Conservation (phyloP, 1,284 basidiomycete genomes). For the Cystobasidium pallidum region DNA sequence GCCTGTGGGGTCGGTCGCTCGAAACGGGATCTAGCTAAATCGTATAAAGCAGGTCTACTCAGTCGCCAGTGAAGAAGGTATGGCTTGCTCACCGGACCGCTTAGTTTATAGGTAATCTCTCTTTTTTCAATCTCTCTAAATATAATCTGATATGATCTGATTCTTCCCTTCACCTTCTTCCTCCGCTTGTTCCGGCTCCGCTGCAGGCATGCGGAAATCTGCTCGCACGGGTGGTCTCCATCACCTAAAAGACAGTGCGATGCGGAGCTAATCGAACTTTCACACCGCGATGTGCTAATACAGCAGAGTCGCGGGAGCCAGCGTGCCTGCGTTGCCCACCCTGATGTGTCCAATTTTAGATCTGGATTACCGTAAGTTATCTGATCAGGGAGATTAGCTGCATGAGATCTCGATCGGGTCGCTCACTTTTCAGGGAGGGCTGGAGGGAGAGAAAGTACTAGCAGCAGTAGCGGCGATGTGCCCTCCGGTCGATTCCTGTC, state of each 20-base stretch:
- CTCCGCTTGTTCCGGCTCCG: background rate
- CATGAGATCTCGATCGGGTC: background rate
- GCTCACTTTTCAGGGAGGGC: background rate
- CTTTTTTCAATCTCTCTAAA: background rate
- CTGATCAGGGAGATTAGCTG: slow-evolving; percentile 16
- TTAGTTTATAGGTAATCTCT: too few species aligned
- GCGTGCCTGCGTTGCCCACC: background rate
- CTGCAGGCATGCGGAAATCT: background rate
- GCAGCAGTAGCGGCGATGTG: too few species aligned
- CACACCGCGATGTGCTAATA: background rate
- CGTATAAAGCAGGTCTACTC: too few species aligned
- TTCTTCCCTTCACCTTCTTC: background rate
- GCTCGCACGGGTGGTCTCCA: background rate
- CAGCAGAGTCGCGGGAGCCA: background rate
- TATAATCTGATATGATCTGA: background rate
- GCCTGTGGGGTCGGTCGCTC: too few species aligned
- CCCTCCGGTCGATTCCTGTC: too few species aligned
- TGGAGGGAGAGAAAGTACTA: too few species aligned
- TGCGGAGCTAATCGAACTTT: background rate
- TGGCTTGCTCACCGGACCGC: too few species aligned
- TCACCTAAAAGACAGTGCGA: background rate
- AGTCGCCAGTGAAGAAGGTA: too few species aligned
- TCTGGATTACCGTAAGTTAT: background rate
- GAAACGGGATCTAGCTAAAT: too few species aligned
- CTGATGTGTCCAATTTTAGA: slow-evolving; percentile 6